phyloP scores from a whole-genome alignment of 441 rosid species.

The Populus hybrid region DNA sequence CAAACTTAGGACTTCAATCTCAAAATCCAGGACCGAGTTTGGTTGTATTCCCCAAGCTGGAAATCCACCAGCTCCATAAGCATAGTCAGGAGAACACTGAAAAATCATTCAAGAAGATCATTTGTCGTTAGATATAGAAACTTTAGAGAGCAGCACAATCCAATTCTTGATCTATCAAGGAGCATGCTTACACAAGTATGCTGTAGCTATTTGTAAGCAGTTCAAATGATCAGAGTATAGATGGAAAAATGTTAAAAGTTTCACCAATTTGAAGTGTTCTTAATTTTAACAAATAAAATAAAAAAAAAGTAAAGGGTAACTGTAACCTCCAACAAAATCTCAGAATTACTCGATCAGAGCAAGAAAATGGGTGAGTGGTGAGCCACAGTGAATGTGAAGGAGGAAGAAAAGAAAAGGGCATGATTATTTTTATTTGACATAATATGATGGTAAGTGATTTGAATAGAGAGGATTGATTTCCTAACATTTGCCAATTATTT shows the following conservation, averaged over 20 bases:
- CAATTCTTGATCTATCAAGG: not conserved
- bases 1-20: constrained; percentile 67
- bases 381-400: not conserved
- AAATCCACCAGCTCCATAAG: constrained; percentile 83
- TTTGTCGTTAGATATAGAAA: not conserved
- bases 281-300: not conserved
- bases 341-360: not conserved
- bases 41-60: constrained; percentile 84
- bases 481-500: not conserved
- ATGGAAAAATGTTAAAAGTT: not conserved
- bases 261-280: not conserved
- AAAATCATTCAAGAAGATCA: constrained; percentile 19
- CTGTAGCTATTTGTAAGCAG: not conserved
- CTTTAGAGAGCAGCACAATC: not conserved
- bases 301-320: not conserved
- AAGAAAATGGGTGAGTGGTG: not conserved
- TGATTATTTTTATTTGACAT: not conserved
- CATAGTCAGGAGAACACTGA: constrained; percentile 94
- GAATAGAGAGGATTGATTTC: not conserved
- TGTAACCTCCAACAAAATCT: not conserved
- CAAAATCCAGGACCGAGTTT: constrained; percentile 79
- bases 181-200: not conserved
- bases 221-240: not conserved
- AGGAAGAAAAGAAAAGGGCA: not conserved
- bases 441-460: not conserved